Evolutionary conservation across 78 protist genomes (phyloP).

Genomic region (Planoprotostelium fungivorum): DNA sequence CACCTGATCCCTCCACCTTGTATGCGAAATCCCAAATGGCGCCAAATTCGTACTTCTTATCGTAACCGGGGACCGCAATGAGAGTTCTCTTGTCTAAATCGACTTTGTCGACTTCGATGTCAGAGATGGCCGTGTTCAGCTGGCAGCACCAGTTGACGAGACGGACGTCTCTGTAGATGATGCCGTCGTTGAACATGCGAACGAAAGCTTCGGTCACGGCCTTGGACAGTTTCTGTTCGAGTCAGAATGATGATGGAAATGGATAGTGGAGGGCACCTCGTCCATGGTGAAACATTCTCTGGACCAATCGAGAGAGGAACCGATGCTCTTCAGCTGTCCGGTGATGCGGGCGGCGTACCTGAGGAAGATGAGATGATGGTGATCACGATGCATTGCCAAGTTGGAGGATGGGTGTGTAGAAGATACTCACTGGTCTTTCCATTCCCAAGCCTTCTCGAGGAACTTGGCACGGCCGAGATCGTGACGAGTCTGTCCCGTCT

Average conservation of each 20-base stretch:
- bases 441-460: constrained; percentile 88
- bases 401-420: no score
- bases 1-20: constrained; percentile 73
- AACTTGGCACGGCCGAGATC: constrained; percentile 95
- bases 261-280: constrained; percentile 17
- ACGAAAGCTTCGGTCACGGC: constrained; percentile 93
- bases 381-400: not conserved
- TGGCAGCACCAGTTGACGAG: constrained; percentile 97
- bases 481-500: constrained; percentile 65
- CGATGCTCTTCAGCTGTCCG: constrained; percentile 85
- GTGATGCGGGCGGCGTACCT: constrained; percentile 79
- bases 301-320: constrained; percentile 97
- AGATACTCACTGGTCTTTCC: constrained; percentile 84
- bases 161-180: constrained; percentile 80
- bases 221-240: not conserved
- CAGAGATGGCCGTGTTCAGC: constrained; percentile 96
- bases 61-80: constrained; percentile 81
- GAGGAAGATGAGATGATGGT: not conserved
- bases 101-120: constrained; percentile 91
- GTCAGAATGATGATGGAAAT: not conserved
- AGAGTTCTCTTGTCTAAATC: constrained; percentile 45
- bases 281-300: constrained; percentile 97
- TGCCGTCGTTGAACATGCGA: constrained; percentile 68
- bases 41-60: constrained; percentile 73
- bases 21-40: constrained; percentile 80